phyloP scores from a whole-genome alignment of 2,329 filamentous ascomycete genomes.

The Pseudogymnoascus sp. region DNA sequence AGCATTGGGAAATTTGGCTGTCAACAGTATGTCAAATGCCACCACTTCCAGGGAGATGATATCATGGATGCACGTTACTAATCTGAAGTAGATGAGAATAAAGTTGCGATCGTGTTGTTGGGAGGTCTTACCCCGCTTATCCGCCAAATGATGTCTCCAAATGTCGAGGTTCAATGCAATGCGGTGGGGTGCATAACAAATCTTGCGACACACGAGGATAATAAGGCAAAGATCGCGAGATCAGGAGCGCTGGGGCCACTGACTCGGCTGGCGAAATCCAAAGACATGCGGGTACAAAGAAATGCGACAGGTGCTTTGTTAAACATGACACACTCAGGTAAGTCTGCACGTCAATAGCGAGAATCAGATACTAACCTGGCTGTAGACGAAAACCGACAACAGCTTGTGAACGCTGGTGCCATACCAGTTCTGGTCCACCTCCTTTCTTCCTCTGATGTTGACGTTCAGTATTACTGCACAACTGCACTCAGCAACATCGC shows the following conservation, averaged over 20 bases:
- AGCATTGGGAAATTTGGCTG: conserved; percentile 88
- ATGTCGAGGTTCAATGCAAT: conserved; percentile 98
- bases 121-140: conserved; percentile 87
- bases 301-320: conserved; percentile 93
- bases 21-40: conserved; percentile 66
- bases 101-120: conserved; percentile 88
- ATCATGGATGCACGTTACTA: conserved; percentile 29
- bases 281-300: conserved; percentile 96
- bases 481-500: conserved; percentile 98
- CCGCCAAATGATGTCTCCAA: conserved; percentile 94
- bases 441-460: conserved; percentile 84
- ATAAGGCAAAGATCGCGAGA: conserved; percentile 96
- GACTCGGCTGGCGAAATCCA: conserved; percentile 88
- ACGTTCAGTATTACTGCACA: conserved; percentile 99
- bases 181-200: conserved; percentile 99
- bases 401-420: conserved; percentile 94
- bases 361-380: conserved; percentile 12
- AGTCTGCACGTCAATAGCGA: conserved; percentile 25
- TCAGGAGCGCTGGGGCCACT: conserved; percentile 88
- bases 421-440: conserved; percentile 95
- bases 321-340: conserved; percentile 99
- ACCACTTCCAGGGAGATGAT: background rate
- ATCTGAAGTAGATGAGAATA: conserved; percentile 77
- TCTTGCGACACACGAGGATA: conserved; percentile 94
- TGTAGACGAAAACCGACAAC: conserved; percentile 90